Conservation (phyloP, 148 eudicot species). For the Cornus controversa region DNA sequence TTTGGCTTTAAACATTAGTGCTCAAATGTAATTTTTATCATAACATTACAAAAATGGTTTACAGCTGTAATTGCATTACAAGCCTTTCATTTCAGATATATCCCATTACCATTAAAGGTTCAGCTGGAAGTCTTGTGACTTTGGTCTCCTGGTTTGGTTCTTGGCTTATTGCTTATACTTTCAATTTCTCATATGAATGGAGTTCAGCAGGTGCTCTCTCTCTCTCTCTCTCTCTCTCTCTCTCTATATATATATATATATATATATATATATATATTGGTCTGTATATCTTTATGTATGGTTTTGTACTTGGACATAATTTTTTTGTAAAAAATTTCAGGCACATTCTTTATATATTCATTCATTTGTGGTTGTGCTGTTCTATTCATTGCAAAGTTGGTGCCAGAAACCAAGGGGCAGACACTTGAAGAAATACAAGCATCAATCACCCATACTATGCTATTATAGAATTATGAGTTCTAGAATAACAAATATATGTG, state of each 20-base stretch:
- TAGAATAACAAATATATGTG: no score
- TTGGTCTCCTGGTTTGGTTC: background rate
- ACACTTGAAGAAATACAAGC: slow-evolving; percentile 37
- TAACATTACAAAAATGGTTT: background rate
- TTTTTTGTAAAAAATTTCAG: background rate
- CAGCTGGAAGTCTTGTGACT: slow-evolving; percentile 28
- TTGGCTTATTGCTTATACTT: slow-evolving; percentile 28
- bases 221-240: background rate
- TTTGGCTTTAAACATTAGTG: background rate
- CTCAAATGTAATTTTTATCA: background rate
- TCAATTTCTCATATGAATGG: slow-evolving; percentile 36
- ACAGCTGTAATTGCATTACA: no score
- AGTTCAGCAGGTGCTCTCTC: slow-evolving; percentile 30
- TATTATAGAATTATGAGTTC: no score
- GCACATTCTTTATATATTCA: slow-evolving; percentile 22
- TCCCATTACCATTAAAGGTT: slow-evolving; percentile 34
- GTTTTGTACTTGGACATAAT: background rate
- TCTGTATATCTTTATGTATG: background rate
- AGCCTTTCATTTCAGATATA: slow-evolving; percentile 22
- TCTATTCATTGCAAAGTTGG: slow-evolving; percentile 30
- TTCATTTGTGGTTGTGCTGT: slow-evolving; percentile 19
- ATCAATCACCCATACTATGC: slow-evolving; percentile 6
- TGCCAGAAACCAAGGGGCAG: slow-evolving; percentile 41
- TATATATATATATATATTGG: no score
- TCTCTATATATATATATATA: no score